phyloP scores from a whole-genome alignment of 148 eudicot species.

The Salicornia ramosissima region DNA sequence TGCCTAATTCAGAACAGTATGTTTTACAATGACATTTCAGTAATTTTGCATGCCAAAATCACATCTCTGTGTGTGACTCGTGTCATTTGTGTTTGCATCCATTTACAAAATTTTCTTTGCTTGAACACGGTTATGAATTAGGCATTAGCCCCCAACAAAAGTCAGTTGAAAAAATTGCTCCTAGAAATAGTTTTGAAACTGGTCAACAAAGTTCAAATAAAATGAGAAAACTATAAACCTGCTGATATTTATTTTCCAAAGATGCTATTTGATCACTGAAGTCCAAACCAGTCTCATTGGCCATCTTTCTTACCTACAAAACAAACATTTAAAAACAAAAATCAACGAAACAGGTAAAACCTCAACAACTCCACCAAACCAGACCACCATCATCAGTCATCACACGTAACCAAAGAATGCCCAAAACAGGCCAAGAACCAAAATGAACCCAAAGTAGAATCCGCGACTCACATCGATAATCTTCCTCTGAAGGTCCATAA shows the following conservation, averaged over 20 bases:
- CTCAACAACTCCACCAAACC: background rate
- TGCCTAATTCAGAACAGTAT: too few relatives aligned
- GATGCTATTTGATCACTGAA: slow-evolving; percentile 67
- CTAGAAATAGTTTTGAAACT: background rate
- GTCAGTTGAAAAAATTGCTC: background rate
- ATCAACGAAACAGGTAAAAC: background rate
- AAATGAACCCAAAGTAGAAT: too few relatives aligned
- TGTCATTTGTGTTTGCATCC: too few relatives aligned
- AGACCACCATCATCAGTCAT: background rate
- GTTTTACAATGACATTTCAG: too few relatives aligned
- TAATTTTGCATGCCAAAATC: too few relatives aligned
- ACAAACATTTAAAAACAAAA: background rate
- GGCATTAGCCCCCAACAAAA: too few relatives aligned
- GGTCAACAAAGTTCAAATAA: background rate
- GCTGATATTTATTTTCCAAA: slow-evolving; percentile 68
- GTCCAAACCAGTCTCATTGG: slow-evolving; percentile 84
- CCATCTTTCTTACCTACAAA: slow-evolving; percentile 75
- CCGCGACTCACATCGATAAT: slow-evolving; percentile 54
- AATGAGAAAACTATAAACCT: slow-evolving; percentile 34
- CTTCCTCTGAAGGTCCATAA: slow-evolving; percentile 51
- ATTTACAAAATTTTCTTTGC: too few relatives aligned
- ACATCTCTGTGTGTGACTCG: too few relatives aligned
- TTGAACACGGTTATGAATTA: too few relatives aligned
- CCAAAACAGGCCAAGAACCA: background rate
- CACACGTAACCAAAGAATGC: background rate